These are phyloP conservation scores for Sarocladium kiliense DNA, from an alignment of 2,329 filamentous ascomycete species.

Conservation along the genomic window DNA sequence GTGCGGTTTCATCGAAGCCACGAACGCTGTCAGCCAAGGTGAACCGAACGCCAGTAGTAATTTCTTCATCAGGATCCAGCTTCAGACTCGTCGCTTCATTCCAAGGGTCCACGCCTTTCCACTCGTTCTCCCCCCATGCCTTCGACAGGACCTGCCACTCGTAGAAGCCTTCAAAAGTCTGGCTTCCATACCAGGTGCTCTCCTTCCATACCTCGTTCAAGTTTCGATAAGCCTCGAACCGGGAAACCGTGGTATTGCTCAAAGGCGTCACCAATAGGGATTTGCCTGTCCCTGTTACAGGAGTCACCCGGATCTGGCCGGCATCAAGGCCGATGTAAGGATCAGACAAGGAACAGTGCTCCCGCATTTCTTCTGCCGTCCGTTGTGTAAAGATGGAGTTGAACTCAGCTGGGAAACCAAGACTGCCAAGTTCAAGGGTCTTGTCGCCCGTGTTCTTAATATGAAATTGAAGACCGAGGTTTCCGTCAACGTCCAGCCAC, in stretches of 20 bases:
- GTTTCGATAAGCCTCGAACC: constrained; percentile 51
- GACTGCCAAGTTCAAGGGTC: constrained; percentile 46
- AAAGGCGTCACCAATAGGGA: constrained; percentile 51
- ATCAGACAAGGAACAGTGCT: constrained; percentile 49
- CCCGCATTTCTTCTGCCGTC: constrained; percentile 40
- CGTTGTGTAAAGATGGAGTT: constrained; percentile 57
- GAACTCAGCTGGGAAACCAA: constrained; percentile 56
- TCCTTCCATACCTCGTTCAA: constrained; percentile 38
- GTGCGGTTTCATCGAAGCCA: constrained; percentile 41
- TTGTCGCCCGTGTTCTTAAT: constrained; percentile 37
- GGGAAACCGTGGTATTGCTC: constrained; percentile 28
- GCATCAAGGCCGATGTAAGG: constrained; percentile 57
- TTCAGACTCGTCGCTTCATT: constrained; percentile 44
- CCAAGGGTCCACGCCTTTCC: constrained; percentile 46
- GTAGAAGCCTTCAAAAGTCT: constrained; percentile 56
- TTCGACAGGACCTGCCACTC: constrained; percentile 52
- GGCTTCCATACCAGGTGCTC: constrained; percentile 40
- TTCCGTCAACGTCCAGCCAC: constrained; percentile 43
- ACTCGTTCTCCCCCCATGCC: constrained; percentile 53
- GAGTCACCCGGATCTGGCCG: constrained; percentile 50
- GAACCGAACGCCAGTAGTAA: constrained; percentile 47
- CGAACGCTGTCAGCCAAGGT: constrained; percentile 39
- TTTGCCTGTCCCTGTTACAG: constrained; percentile 45
- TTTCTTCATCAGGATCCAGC: constrained; percentile 36
- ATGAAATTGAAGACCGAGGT: constrained; percentile 47